Base-by-base conservation (phyloP, 257 asterid genomes). In the Nyctanthes arbortristis region DNA sequence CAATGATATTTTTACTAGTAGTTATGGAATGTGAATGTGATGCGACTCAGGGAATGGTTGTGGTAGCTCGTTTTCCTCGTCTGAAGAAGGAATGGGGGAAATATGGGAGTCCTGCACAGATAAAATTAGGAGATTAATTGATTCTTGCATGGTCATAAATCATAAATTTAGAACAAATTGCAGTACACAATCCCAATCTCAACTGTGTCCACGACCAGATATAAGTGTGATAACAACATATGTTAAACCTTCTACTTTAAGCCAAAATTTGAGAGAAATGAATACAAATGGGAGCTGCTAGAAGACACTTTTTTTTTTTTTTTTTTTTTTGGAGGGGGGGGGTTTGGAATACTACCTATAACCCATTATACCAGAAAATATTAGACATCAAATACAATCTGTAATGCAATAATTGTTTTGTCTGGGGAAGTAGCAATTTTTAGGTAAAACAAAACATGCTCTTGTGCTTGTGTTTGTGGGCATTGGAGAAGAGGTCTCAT, bases 21-120 rank as follows among this genome's bases (percentile, higher is more conserved):
- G 32, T 80, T 60, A 74, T 2, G 45, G 70, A 29, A 83, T 68
- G 68, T 75, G 83, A 67, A 79, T 79, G 34, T 75, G 54, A 47
- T 80, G 88, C 14, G 78, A 81, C 30, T 69, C 81, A 33, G 74
- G 75, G 67, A 52, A 79, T 11, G 29, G 79, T 36, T 20, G 60
- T 8, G 84, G 82, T 27, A 76, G 25, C 64, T 76, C 91, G 65
- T 52, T 75, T 76, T 71, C 89, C 63, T 73, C 82, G 5, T 73
- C 78, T 0, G 78, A 69, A 13, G 77, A 36, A 22, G 67, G 65
- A 2, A 29, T 40, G 4, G 37, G 71, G 40, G 34, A 40, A 63
- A 75, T 24, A 3, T 75, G 37, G 1, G 70, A 59, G 68, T 39
- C 77, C 87, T 81, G 66, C 80, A 72, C 43, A 24, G 32, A 52